Evolutionary conservation across 345 rosid genomes (phyloP).

Genomic region (Brassica rapa): DNA sequence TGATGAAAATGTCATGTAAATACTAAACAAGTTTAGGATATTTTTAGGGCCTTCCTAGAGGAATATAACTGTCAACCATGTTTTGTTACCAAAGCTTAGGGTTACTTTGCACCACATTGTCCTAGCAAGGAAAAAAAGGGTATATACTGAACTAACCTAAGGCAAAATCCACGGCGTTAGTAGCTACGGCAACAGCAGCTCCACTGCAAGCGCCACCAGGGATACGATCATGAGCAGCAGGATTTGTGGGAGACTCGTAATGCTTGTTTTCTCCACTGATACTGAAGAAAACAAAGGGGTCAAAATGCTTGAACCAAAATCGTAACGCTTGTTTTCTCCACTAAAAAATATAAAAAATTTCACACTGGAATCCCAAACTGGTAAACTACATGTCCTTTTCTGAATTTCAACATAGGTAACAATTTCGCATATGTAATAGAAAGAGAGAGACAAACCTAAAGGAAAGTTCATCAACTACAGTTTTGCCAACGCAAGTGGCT

Average conservation of each 20-base stretch:
- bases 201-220: slow-evolving; percentile 97
- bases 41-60: background rate
- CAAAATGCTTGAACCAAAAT: background rate
- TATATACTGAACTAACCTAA: slow-evolving; percentile 53
- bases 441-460: slow-evolving; percentile 52
- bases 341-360: background rate
- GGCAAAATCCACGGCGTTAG: slow-evolving; percentile 79
- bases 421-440: background rate
- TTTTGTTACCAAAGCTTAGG: background rate
- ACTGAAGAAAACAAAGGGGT: slow-evolving; percentile 45
- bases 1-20: background rate
- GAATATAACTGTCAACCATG: background rate
- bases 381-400: background rate
- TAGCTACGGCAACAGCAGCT: slow-evolving; percentile 92
- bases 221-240: slow-evolving; percentile 63
- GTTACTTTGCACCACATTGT: background rate
- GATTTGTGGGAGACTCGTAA: slow-evolving; percentile 86
- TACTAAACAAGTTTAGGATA: background rate
- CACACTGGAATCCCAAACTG: background rate
- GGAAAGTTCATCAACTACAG: slow-evolving; percentile 85
- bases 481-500: slow-evolving; percentile 91
- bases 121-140: slow-evolving; percentile 1
- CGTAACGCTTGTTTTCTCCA: background rate
- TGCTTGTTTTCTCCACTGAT: slow-evolving; percentile 85
- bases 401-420: background rate